phyloP scores from a whole-genome alignment of 1,284 basidiomycete species.

The Trichosporon ovoides region DNA sequence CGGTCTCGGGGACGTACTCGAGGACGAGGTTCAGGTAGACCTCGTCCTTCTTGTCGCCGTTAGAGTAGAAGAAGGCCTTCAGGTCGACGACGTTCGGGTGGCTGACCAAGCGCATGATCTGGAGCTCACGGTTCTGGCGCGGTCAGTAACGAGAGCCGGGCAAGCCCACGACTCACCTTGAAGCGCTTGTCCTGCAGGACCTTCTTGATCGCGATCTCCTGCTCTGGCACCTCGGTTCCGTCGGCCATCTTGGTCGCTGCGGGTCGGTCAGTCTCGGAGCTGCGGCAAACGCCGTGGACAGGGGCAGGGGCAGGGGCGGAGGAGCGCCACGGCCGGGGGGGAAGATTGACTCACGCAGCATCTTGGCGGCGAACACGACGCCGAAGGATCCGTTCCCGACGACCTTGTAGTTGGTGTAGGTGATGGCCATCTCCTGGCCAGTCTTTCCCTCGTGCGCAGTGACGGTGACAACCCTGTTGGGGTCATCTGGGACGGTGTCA shows the following conservation, averaged over 20 bases:
- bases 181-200: constrained; percentile 99
- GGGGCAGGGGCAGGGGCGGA: neutral
- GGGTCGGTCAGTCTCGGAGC: constrained; percentile 1
- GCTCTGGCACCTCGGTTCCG: constrained; percentile 59
- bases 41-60: constrained; percentile 97
- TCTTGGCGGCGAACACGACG: constrained; percentile 78
- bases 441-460: constrained; percentile 91
- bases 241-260: constrained; percentile 38
- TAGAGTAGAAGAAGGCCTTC: constrained; percentile 98
- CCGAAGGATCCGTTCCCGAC: constrained; percentile 98
- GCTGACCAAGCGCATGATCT: constrained; percentile 96
- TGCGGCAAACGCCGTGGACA: neutral
- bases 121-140: constrained; percentile 92
- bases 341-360: constrained; percentile 46
- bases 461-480: constrained; percentile 89
- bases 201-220: constrained; percentile 98
- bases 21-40: constrained; percentile 98
- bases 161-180: constrained; percentile 62
- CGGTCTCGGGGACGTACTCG: constrained; percentile 98
- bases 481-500: constrained; percentile 65
- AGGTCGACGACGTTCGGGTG: constrained; percentile 99
- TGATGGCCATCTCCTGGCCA: constrained; percentile 79
- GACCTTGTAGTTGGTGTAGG: constrained; percentile 96
- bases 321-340: too few species aligned
- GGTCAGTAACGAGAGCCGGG: neutral